Evolutionary conservation across 2,329 filamentous ascomycete species (phyloP), one percentile per base, ranked within the genome.

Genomic region (Diaporthe longicolla): DNA sequence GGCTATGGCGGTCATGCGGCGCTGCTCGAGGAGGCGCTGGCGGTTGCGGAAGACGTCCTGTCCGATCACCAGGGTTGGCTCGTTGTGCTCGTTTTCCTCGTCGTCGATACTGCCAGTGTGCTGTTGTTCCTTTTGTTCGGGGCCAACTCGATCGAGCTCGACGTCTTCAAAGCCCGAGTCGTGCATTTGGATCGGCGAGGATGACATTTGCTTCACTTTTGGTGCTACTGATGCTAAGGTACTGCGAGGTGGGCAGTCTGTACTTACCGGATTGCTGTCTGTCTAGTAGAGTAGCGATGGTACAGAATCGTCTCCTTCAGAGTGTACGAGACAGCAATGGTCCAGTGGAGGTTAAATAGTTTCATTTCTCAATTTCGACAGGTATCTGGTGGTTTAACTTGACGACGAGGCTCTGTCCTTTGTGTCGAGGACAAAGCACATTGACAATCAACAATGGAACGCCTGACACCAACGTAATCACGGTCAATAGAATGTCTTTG

Each of bases 1-100:
- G n/a, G 26, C 4, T 3, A 48, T n/a, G 3, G 19, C 43, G 40
- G n/a, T 48, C 40, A 63, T 43, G 1, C 59, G 40, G 4, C 59
- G 10, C 13, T 48, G 21, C 19, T 63, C 59, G 40, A 63, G 59
- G 13, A 63, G 59, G 19, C 32, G 59, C 59, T 63, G 59, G 10
- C 59, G 59, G 21, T 63, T 29, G 11, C 59, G 59, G 19, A 63
- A 63, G 24, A 63, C 59, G 15, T 63, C 59, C 40, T 63, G 59
- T 3, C 59, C 59, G 17, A 63, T 48, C 0, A 26, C 59, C 24
- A 63, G 40, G 4, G 59, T 8, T 5, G 59, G 59, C 11, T 63
- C 59, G 40, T 21, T 48, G 59, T 15, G 21, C 40, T 17, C 40
- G 32, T 8, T 37, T 19, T 4, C 4, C 45, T 48, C 19, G 6